Percentiles rank a stretch among this genome's conserved stretches.
phyloP scores from a whole-genome alignment of 768 basidiomycete genomes.

The Cystofilobasidium macerans region DNA sequence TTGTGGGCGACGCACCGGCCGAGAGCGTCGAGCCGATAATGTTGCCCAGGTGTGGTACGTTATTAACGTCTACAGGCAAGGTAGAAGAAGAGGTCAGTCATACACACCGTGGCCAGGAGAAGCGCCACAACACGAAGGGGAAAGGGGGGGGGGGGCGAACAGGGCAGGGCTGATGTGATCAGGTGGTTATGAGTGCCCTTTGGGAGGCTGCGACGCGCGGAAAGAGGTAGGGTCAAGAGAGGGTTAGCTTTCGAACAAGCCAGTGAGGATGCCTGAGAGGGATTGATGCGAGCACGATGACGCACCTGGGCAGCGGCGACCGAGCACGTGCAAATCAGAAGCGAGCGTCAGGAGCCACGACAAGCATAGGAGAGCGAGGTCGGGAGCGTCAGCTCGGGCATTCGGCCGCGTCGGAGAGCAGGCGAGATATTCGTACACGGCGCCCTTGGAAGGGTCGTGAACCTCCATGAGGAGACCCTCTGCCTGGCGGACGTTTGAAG shows the following conservation, averaged over 20 bases:
- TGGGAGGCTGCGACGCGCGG: conserved; percentile 48
- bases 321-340: no score
- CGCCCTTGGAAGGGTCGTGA: conserved; percentile 42
- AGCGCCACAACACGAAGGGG: neutral
- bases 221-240: neutral
- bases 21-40: conserved; percentile 93
- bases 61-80: conserved; percentile 48
- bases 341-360: no score
- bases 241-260: neutral
- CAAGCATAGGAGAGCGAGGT: no score
- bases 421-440: conserved; percentile 39
- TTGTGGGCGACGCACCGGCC: conserved; percentile 41
- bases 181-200: conserved; percentile 79
- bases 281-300: no score
- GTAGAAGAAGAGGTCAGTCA: no score
- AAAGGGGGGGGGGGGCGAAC: conserved; percentile 35
- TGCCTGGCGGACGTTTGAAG: conserved; percentile 8
- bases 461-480: conserved; percentile 38
- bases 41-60: conserved; percentile 90
- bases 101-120: neutral
- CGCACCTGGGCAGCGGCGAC: no score
- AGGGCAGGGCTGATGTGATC: conserved; percentile 85
- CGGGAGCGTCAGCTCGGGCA: neutral
- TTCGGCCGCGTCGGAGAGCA: neutral
- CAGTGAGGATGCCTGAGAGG: no score